Evolutionary conservation across 257 asterid species (phyloP).

Genomic region (Jacaranda copaia): DNA sequence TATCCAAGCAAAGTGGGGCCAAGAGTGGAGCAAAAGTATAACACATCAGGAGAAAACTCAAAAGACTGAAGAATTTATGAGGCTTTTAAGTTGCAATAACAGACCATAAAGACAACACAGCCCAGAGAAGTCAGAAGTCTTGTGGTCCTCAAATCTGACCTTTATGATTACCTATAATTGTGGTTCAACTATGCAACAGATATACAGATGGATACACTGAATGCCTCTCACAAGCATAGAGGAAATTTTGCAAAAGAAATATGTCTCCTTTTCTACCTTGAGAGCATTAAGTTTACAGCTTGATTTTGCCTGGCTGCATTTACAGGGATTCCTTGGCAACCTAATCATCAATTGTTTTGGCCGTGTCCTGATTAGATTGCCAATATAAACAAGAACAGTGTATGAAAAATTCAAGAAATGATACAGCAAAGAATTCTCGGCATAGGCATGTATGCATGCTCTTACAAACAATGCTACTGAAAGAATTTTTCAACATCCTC

Average conservation of each 20-base stretch:
- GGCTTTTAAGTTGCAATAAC: constrained; percentile 18
- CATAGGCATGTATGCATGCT: no score
- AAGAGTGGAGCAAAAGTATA: not conserved
- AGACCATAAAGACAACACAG: constrained; percentile 18
- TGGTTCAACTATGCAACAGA: not conserved
- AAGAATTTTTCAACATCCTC: no score
- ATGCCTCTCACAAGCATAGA: not conserved
- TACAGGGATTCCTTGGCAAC: no score
- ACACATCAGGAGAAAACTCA: constrained; percentile 7
- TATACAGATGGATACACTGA: constrained; percentile 12
- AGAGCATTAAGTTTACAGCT: not conserved
- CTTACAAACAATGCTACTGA: no score
- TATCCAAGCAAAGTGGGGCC: constrained; percentile 1
- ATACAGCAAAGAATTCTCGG: no score
- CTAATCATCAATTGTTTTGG: no score
- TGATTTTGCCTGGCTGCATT: no score
- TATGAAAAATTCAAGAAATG: no score
- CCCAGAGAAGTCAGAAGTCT: not conserved
- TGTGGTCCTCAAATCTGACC: constrained; percentile 32
- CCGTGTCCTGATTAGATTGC: no score
- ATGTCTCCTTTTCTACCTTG: not conserved
- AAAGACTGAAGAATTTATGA: not conserved
- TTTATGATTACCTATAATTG: not conserved
- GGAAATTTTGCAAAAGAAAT: not conserved
- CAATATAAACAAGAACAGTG: no score